Base-by-base conservation (phyloP, 441 rosid species). In the Adansonia grandidieri region DNA sequence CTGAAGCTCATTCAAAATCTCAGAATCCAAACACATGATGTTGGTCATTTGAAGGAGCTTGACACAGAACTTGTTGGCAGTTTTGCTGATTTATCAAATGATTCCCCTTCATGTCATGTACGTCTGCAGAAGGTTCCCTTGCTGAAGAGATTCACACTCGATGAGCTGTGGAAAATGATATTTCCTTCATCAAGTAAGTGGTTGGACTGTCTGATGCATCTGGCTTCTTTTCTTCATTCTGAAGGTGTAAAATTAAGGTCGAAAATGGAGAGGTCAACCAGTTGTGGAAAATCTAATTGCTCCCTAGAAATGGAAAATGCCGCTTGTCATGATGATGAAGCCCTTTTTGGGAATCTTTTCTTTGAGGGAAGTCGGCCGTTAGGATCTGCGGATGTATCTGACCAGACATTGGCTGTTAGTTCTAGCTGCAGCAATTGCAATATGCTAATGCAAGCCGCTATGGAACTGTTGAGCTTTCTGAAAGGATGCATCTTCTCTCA, bases 291-390 rank as follows among this genome's bases (percentile, higher is more conserved):
- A 83, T 77, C 86, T 80, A 91, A 81, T 86, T 88, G 88, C 80
- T 82, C 89, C 51, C 71, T 90, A 10, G 99, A 97, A 82, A 83
- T 84, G 77, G 99, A 95, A 78, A 92, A 85, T 84, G 83, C 90
- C 51, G 86, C 85, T 84, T 91, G 92, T 81, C 99, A 91, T 87
- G 99, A 97, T 48, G 99, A 97, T 79, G 99, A 97, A 79, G 98
- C 98, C 50, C 92, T 97, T 80, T 97, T 97, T 80, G 99, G 99
- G 13, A 93, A 95, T 81, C 96, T 97, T 80, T 97, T 97, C 87
- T 37, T 5, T 37, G 42, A 37, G 42, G 42, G 42, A 37, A 37
- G 42, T 5, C 42, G 42, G 42, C 42, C 42, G 42, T 91, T 89
- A 65, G 94, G 97, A 77, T 88, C 97, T 54, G 53, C 82, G 13